Conservation (phyloP, 208 protist species). For the Herpetomonas tarakana region DNA sequence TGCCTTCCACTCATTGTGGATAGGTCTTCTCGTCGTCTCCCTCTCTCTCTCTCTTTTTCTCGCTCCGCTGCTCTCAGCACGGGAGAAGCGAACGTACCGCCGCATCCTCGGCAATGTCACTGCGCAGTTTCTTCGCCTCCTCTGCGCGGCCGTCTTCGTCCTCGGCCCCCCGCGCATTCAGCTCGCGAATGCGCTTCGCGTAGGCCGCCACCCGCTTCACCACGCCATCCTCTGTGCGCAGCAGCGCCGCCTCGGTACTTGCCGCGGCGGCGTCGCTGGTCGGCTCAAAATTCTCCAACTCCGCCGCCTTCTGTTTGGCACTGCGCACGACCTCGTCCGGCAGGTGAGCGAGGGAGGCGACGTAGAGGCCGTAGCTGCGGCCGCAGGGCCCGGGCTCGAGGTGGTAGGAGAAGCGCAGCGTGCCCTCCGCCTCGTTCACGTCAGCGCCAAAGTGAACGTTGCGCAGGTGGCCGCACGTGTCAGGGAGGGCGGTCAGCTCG, state of each 20-base stretch:
- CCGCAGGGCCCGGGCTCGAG: slow-evolving; percentile 85
- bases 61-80: neutral
- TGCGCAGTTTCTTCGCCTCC: slow-evolving; percentile 31
- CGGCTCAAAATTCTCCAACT: slow-evolving; percentile 82
- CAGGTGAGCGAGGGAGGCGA: slow-evolving; percentile 85
- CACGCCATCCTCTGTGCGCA: slow-evolving; percentile 23
- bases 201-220: slow-evolving; percentile 38
- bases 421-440: slow-evolving; percentile 54
- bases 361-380: slow-evolving; percentile 93
- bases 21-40: too few species aligned
- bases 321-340: slow-evolving; percentile 75
- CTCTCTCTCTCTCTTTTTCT: slow-evolving; percentile 3
- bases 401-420: slow-evolving; percentile 83
- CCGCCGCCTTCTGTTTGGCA: slow-evolving; percentile 78
- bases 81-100: slow-evolving; percentile 27
- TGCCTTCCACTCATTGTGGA: too few species aligned
- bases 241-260: neutral
- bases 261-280: slow-evolving; percentile 3
- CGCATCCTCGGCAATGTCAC: slow-evolving; percentile 46
- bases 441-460: slow-evolving; percentile 89
- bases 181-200: slow-evolving; percentile 66
- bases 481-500: slow-evolving; percentile 96
- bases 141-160: slow-evolving; percentile 15
- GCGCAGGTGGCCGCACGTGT: slow-evolving; percentile 32
- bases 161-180: slow-evolving; percentile 16